Evolutionary conservation across 257 asterid genomes (phyloP).

Genomic region (Solanum infundibuliforme): DNA sequence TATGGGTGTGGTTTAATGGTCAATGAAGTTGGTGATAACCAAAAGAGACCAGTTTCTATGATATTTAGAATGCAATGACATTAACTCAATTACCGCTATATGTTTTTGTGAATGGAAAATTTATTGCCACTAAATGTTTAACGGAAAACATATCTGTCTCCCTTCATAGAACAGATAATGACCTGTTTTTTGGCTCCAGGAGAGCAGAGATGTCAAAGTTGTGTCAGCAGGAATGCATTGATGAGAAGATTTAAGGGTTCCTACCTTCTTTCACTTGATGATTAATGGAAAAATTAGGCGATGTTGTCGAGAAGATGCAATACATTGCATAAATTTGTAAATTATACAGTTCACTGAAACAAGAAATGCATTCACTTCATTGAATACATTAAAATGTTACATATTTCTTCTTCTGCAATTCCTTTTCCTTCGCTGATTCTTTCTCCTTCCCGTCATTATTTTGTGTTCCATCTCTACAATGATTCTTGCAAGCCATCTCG

Average conservation of each 20-base stretch:
- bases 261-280: conserved; percentile 7
- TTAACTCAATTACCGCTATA: too few relatives aligned
- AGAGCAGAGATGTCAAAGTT: neutral
- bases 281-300: conserved; percentile 9
- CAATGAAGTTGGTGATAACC: too few relatives aligned
- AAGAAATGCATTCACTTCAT: neutral
- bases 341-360: too few relatives aligned
- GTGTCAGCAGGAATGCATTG: neutral
- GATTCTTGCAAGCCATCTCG: neutral
- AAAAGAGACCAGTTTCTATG: too few relatives aligned
- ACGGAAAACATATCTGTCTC: neutral
- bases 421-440: neutral
- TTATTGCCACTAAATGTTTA: too few relatives aligned
- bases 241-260: neutral
- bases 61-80: too few relatives aligned
- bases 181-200: neutral
- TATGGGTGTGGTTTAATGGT: too few relatives aligned
- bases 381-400: neutral
- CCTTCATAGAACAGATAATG: neutral
- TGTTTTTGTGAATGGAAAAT: too few relatives aligned
- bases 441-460: neutral
- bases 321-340: neutral
- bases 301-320: conserved; percentile 7
- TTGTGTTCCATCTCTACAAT: neutral
- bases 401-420: neutral